A percentile compares a stretch with the other conserved stretches of the same genome.
These are phyloP conservation scores for Aechmea fasciata DNA, from an alignment of 176 grass and related monocot species.

Conservation along the genomic window DNA sequence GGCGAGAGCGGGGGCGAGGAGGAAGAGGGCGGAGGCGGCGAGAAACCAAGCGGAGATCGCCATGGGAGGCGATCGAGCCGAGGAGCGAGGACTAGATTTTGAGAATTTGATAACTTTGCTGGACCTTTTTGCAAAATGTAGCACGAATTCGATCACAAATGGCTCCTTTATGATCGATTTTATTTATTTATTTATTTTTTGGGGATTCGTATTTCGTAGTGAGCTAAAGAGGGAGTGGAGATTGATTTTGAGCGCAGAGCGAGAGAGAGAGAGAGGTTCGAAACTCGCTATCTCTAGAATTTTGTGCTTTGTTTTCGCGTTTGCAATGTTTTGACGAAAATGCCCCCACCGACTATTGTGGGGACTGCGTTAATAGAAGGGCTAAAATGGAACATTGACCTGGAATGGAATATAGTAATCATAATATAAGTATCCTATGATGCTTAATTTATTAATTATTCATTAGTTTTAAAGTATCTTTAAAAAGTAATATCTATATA, in stretches of 20 bases:
- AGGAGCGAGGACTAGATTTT: constrained; percentile 10
- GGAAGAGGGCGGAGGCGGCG: constrained; percentile 31
- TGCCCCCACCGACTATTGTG: constrained; percentile 39
- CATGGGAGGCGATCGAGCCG: constrained; percentile 14
- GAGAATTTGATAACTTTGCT: constrained; percentile 16
- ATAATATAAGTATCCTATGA: too few species aligned
- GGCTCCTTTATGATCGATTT: neutral
- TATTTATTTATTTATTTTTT: too few species aligned
- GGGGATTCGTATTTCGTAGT: too few species aligned
- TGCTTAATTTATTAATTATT: too few species aligned
- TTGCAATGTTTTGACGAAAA: constrained; percentile 18
- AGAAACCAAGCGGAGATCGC: constrained; percentile 45
- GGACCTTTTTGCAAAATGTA: too few species aligned
- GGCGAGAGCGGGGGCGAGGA: constrained; percentile 47
- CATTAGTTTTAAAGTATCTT: too few species aligned
- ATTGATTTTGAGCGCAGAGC: constrained; percentile 5
- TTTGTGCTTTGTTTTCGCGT: neutral
- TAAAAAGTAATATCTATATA: too few species aligned
- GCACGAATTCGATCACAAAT: neutral
- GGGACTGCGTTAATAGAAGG: too few species aligned
- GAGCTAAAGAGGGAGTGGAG: neutral
- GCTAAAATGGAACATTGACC: too few species aligned
- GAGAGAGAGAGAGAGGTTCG: constrained; percentile 11
- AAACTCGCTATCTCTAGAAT: constrained; percentile 35
- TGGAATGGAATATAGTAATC: too few species aligned